phyloP scores from a whole-genome alignment of 345 rosid species.

The Hirschfeldia incana region DNA sequence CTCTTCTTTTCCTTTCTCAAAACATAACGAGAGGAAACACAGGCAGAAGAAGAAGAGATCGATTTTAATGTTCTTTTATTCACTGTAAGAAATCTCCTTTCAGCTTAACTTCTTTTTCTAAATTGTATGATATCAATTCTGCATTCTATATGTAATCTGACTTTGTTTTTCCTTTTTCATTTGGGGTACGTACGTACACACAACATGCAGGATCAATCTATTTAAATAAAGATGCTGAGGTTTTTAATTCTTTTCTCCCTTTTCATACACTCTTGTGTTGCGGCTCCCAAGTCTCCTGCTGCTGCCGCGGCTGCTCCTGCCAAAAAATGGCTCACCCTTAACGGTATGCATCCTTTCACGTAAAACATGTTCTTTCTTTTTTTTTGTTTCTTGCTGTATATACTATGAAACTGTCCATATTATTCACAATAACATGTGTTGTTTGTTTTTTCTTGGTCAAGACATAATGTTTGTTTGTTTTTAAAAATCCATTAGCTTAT shows the following conservation, averaged over 20 bases:
- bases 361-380: neutral
- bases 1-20: neutral
- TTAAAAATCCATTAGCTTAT: neutral
- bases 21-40: neutral
- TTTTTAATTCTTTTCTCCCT: neutral
- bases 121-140: neutral
- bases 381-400: neutral
- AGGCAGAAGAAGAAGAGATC: neutral
- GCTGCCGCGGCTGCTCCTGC: neutral
- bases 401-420: neutral
- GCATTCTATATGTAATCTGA: neutral
- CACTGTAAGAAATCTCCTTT: neutral
- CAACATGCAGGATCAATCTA: neutral
- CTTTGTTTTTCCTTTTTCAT: neutral
- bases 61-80: neutral
- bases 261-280: neutral
- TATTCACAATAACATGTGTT: neutral
- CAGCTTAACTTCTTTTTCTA: neutral
- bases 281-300: neutral
- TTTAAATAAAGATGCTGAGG: neutral
- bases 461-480: neutral
- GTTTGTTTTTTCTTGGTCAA: neutral
- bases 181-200: neutral
- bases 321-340: neutral
- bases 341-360: neutral